Evolutionary conservation across 2,329 filamentous ascomycete species (phyloP).

Genomic region (Aspergillus novoparasiticus): DNA sequence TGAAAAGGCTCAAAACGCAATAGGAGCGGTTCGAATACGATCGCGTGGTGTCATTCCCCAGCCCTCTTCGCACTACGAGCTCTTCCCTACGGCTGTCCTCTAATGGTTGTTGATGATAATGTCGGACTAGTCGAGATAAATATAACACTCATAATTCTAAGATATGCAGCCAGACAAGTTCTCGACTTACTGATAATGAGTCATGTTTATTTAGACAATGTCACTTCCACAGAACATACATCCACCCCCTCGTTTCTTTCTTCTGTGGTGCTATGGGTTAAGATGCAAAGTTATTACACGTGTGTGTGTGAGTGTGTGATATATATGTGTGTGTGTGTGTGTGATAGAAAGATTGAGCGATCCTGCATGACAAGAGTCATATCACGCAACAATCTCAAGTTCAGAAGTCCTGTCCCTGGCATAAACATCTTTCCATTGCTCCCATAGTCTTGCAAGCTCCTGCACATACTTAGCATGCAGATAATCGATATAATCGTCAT

Average conservation of each 20-base stretch:
- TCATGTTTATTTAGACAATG: neutral
- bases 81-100: neutral
- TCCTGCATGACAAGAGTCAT: neutral
- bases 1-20: neutral
- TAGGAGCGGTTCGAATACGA: neutral
- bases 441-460: slow-evolving; percentile 54
- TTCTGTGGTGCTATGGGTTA: neutral
- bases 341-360: neutral
- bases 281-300: neutral
- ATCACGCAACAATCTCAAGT: slow-evolving; percentile 46
- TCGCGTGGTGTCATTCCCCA: neutral
- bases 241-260: no score
- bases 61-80: neutral
- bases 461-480: slow-evolving; percentile 77
- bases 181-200: neutral
- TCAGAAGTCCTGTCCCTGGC: slow-evolving; percentile 46
- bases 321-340: no score
- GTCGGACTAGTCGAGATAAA: neutral
- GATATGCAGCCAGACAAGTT: neutral
- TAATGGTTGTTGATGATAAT: neutral
- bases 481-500: slow-evolving; percentile 74
- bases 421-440: slow-evolving; percentile 51
- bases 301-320: no score
- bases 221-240: neutral
- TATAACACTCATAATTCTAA: neutral